phyloP scores from a whole-genome alignment of 805 yeast species.

The Barnettozyma sp. region DNA sequence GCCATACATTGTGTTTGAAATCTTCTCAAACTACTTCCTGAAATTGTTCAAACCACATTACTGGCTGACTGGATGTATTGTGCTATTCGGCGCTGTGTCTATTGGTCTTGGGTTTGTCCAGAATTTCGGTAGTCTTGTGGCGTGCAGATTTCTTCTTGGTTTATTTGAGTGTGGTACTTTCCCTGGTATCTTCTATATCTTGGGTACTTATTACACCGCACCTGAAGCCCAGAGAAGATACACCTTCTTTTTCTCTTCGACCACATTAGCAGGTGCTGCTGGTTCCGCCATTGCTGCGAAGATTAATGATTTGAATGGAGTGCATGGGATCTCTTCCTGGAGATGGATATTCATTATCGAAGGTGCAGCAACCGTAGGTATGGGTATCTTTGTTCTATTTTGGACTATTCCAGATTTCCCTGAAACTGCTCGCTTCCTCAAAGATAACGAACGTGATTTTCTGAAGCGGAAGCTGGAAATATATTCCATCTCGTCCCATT shows the following conservation, averaged over 20 bases:
- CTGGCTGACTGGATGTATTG: slow-evolving; percentile 31
- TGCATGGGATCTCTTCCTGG: slow-evolving; percentile 40
- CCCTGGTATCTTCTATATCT: slow-evolving; percentile 43
- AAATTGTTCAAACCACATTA: slow-evolving; percentile 33
- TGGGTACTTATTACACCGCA: slow-evolving; percentile 42
- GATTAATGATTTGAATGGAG: slow-evolving; percentile 38
- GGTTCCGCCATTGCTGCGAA: slow-evolving; percentile 48
- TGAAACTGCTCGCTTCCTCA: slow-evolving; percentile 35
- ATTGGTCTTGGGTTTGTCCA: slow-evolving; percentile 38
- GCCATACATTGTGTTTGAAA: slow-evolving; percentile 36
- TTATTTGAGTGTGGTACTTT: slow-evolving; percentile 46
- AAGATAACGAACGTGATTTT: slow-evolving; percentile 33
- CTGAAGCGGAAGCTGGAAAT: slow-evolving; percentile 32
- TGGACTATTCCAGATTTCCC: slow-evolving; percentile 39
- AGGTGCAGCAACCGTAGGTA: slow-evolving; percentile 38
- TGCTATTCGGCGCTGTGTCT: slow-evolving; percentile 35
- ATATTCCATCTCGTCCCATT: slow-evolving; percentile 32
- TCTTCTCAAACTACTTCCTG: slow-evolving; percentile 34
- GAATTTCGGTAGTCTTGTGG: slow-evolving; percentile 39
- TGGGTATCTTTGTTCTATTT: slow-evolving; percentile 29
- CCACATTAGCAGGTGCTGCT: slow-evolving; percentile 49
- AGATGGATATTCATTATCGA: slow-evolving; percentile 46
- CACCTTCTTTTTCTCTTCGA: slow-evolving; percentile 43
- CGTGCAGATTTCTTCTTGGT: slow-evolving; percentile 46
- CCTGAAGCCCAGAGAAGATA: slow-evolving; percentile 42